Evolutionary conservation across 768 basidiomycete species (phyloP), one percentile per base, ranked within the genome.

Genomic region (Trametes elegans): DNA sequence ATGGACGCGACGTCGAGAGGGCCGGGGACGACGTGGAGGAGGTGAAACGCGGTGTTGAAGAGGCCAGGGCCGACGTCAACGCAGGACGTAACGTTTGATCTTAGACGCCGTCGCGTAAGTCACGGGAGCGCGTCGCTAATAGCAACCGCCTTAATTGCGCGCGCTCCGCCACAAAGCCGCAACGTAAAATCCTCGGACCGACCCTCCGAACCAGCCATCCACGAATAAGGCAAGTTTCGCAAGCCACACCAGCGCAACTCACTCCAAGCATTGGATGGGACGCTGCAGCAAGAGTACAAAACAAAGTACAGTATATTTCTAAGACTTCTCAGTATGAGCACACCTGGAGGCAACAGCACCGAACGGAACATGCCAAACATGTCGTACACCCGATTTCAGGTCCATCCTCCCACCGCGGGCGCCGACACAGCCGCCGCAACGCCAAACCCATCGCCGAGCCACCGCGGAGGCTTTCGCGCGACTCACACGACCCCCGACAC

Each of bases 101-200:
- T 38, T 44, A 28, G 39, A 29, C 34, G 34, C 42, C 49, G 28
- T 50, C 55, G 55, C 49, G 55, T 57, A 57, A 38, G 49, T 57
- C 43, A 56, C 55, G 55, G 32, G 55, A 44, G 28, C 55, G 55
- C 49, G 55, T 57, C 41, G 55, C 34, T 44, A 31, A 50, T 49
- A 42, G 55, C 55, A 57, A 57, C 55, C 41, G 55, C 43, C 32
- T 43, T 56, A 38, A 27, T 11, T 14, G 6, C 31, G 16, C n/a
- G 29, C 50, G 40, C 23, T 32, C 40, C 41, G 38, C 11, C 19
- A 26, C 36, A 18, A 18, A 5, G 18, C 6, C 36, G 8, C 21
- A 26, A 21, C 27, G 34, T 42, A 26, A 53, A 18, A n/a, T 27
- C 32, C 24, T 13, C 34, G 46, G 31, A 10, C 32, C 4, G 35